Conservation (phyloP, 1,139 yeast genomes). For the Hansenula lynferdii region DNA sequence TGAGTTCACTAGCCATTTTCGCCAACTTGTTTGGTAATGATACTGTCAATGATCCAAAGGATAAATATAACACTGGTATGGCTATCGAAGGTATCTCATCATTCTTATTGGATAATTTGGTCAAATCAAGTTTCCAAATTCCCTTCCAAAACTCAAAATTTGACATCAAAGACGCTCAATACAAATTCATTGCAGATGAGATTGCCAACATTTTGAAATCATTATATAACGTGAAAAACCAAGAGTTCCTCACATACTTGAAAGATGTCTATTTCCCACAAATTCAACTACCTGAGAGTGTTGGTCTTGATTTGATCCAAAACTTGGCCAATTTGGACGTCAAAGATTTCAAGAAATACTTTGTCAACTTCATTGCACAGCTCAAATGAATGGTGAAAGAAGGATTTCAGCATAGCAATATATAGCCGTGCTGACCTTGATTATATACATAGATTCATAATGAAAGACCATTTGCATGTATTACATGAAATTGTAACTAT, state of each 20-base stretch:
- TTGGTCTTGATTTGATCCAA: constrained; percentile 53
- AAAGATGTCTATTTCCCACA: constrained; percentile 47
- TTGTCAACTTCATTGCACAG: constrained; percentile 50
- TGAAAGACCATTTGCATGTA: background rate
- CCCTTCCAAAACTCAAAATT: constrained; percentile 68
- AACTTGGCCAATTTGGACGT: constrained; percentile 49
- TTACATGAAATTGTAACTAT: no score
- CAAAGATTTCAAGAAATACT: constrained; percentile 62
- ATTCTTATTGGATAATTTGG: constrained; percentile 61
- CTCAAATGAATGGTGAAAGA: constrained; percentile 9
- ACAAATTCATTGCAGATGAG: constrained; percentile 70
- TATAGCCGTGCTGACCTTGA: no score
- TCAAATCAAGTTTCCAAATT: constrained; percentile 70
- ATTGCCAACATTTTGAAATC: constrained; percentile 66
- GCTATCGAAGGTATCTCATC: constrained; percentile 69
- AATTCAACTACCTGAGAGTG: constrained; percentile 54
- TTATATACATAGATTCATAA: background rate
- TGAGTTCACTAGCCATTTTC: constrained; percentile 65
- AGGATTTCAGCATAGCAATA: background rate
- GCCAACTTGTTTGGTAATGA: constrained; percentile 69
- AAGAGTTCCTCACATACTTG: constrained; percentile 43
- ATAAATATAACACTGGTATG: constrained; percentile 49
- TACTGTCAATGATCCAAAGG: constrained; percentile 46
- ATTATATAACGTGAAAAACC: constrained; percentile 36
- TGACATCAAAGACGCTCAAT: constrained; percentile 74